Evolutionary conservation across 2,329 filamentous ascomycete genomes (phyloP).

Genomic region (Neofusicoccum sp.): DNA sequence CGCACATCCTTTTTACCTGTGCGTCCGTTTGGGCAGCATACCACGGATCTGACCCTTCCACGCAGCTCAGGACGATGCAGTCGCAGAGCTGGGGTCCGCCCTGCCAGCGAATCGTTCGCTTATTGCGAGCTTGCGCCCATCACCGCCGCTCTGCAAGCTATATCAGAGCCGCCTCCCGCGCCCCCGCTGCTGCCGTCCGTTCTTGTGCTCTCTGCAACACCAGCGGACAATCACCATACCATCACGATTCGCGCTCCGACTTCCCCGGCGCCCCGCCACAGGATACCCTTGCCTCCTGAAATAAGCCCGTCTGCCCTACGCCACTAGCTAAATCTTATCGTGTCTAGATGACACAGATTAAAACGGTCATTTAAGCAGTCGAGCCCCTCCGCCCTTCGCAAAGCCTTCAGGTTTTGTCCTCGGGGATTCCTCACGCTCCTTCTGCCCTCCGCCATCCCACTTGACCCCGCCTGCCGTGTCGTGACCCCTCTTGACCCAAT

Average conservation of each 20-base stretch:
- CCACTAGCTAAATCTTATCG: slow-evolving; percentile 20
- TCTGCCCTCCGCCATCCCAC: background rate
- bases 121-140: slow-evolving; percentile 11
- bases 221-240: slow-evolving; percentile 10
- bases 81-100: slow-evolving; percentile 16
- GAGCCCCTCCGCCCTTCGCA: slow-evolving; percentile 6
- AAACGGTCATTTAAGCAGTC: slow-evolving; percentile 18
- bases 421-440: slow-evolving; percentile 12
- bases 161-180: slow-evolving; percentile 17
- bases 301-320: slow-evolving; percentile 19
- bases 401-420: slow-evolving; percentile 7
- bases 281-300: slow-evolving; percentile 18
- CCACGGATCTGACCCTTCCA: slow-evolving; percentile 19
- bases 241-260: slow-evolving; percentile 18
- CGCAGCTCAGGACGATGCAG: slow-evolving; percentile 11
- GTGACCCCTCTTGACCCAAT: slow-evolving; percentile 1
- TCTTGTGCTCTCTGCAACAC: slow-evolving; percentile 17
- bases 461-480: background rate
- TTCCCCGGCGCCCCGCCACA: slow-evolving; percentile 15
- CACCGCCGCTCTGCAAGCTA: slow-evolving; percentile 15
- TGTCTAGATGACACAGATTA: slow-evolving; percentile 19
- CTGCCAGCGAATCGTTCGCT: slow-evolving; percentile 19
- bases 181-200: slow-evolving; percentile 15
- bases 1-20: slow-evolving; percentile 17
- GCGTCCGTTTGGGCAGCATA: slow-evolving; percentile 19